Evolutionary conservation across 345 rosid species (phyloP), one percentile per base, ranked within the genome.

Genomic region (Pugionium dolabratum): DNA sequence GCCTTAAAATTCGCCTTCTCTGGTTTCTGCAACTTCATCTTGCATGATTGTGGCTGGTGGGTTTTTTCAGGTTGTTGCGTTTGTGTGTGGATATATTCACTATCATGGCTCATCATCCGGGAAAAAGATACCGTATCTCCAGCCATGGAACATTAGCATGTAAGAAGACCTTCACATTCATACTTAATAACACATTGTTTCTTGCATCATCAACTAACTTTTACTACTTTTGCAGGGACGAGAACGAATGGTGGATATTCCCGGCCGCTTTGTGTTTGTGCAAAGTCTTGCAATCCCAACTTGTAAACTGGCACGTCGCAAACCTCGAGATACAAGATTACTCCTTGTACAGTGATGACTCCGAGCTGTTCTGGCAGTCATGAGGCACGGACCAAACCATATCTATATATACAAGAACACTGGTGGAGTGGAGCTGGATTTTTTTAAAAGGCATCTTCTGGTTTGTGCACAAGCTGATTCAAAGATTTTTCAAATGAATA

Each of bases 241-340:
- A 91, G 78, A 87, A 92, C 34, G 98, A 85, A 72, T 91, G 96
- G 98, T 91, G 98, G 98, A 77, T 89, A 84, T 91, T 91, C 66
- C 92, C 98, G 43, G 78, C 80, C 3, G 96, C 95, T 48, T 75
- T 89, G 76, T 33, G 83, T 41, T 39, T 85, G 9, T 85, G 95
- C 82, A 91, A 91, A 79, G 79, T 85, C 37, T 42, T 91, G 54
- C 96, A 87, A 66, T 85, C 90, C 4, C 80, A 84, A 37, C 86
- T 91, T 10, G 81, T 89, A 1, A 85, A 87, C 82, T 81, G 80
- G 78, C 98, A 89, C 52, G 84, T 91, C 42, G 98, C 95, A 7
- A 91, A 87, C 67, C 95, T 82, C 55, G 98, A 91, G 80, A 89
- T 89, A 63, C 96, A 91, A 80, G 98, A 91, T 70, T 84, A 79